A percentile compares a stretch with the other conserved stretches of the same genome.
These are phyloP conservation scores for Oenanthe javanica DNA, from an alignment of 140 eudicot genomes.

Conservation along the genomic window DNA sequence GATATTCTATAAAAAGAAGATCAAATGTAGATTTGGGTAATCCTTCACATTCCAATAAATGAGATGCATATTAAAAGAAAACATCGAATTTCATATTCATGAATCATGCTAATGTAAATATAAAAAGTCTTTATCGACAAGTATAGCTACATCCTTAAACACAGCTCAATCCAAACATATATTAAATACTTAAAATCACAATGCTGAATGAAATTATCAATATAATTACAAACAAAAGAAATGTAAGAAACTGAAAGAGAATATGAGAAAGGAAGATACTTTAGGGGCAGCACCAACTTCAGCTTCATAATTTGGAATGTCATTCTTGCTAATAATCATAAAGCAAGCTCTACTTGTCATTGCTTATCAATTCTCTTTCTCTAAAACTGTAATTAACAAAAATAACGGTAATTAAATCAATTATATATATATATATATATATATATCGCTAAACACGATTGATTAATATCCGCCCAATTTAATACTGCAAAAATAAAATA, in stretches of 20 bases:
- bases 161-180: not conserved
- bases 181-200: too few relatives aligned
- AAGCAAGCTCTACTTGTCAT: conserved; percentile 90
- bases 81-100: not conserved
- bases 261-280: conserved; percentile 27
- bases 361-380: conserved; percentile 21
- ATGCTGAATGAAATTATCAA: too few relatives aligned
- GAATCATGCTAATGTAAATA: too few relatives aligned
- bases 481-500: too few relatives aligned
- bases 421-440: too few relatives aligned
- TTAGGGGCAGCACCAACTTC: conserved; percentile 85
- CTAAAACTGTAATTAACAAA: not conserved
- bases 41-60: not conserved
- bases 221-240: too few relatives aligned
- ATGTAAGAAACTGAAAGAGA: too few relatives aligned
- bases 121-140: not conserved
- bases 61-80: not conserved
- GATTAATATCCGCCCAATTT: too few relatives aligned
- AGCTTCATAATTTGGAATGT: conserved; percentile 93
- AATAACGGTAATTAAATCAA: not conserved
- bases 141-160: not conserved
- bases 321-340: conserved; percentile 85
- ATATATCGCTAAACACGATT: too few relatives aligned
- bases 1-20: not conserved
- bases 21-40: not conserved